A percentile compares a stretch with the other conserved stretches of the same genome.
These are phyloP conservation scores for Amphirosellinia nigrospora DNA, from an alignment of 495 filamentous ascomycete species.

Conservation along the genomic window DNA sequence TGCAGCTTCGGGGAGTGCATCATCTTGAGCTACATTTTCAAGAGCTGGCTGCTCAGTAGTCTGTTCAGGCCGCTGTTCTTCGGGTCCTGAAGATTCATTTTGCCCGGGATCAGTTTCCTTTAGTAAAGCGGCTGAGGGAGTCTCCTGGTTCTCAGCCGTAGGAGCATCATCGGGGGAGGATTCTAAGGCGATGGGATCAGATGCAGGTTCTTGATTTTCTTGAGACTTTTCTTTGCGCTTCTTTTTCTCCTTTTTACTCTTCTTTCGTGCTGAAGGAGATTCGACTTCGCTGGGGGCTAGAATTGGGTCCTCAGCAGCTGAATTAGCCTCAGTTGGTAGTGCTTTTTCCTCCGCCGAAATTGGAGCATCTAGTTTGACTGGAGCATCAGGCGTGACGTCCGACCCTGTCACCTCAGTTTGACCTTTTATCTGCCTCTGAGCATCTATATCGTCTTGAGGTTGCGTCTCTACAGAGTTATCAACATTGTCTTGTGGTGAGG, in stretches of 20 bases:
- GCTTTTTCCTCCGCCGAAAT: constrained; percentile 8
- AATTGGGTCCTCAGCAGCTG: constrained; percentile 1
- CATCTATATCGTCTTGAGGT: background rate
- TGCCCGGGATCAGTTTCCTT: background rate
- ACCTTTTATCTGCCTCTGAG: background rate
- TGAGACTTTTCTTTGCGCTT: constrained; percentile 37
- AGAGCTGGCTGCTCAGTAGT: background rate
- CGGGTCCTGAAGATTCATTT: background rate
- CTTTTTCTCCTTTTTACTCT: constrained; percentile 45
- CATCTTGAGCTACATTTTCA: background rate
- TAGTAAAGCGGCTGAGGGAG: constrained; percentile 7
- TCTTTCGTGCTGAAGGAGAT: constrained; percentile 25
- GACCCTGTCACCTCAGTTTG: background rate
- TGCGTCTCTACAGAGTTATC: background rate
- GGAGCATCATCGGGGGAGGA: background rate
- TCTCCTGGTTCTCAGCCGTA: background rate
- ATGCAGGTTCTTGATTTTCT: constrained; percentile 26
- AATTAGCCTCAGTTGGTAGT: constrained; percentile 23
- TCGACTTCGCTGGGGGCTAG: constrained; percentile 16
- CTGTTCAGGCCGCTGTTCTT: background rate
- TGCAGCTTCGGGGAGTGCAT: background rate
- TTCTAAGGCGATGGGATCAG: constrained; percentile 13
- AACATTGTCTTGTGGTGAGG: background rate
- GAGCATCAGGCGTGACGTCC: background rate
- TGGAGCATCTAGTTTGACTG: background rate